Percentiles rank a stretch among this genome's conserved stretches.
These are phyloP conservation scores for Talaromyces stipitatus DNA, from an alignment of 495 filamentous ascomycete genomes.

Conservation along the genomic window DNA sequence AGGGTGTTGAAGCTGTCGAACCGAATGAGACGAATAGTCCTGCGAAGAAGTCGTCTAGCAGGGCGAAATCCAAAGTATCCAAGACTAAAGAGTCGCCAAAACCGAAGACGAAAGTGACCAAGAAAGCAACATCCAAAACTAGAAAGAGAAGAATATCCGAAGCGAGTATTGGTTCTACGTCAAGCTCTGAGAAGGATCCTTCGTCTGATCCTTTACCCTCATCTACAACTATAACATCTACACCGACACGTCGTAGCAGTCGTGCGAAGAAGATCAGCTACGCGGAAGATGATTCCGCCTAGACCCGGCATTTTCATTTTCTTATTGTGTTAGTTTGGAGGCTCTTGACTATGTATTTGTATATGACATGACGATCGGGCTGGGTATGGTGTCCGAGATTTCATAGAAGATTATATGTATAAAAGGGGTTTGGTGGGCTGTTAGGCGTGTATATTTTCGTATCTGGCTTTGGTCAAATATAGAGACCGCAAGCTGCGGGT, in stretches of 20 bases:
- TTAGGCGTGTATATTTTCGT: too few relatives aligned
- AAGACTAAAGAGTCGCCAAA: neutral
- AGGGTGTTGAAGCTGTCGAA: neutral
- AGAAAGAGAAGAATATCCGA: neutral
- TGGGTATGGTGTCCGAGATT: neutral
- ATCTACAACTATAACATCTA: neutral
- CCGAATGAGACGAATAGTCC: neutral
- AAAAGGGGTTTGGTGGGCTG: too few relatives aligned
- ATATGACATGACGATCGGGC: neutral
- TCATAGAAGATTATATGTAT: too few relatives aligned
- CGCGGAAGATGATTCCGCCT: conserved; percentile 29
- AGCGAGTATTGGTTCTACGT: neutral
- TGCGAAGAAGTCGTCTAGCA: neutral
- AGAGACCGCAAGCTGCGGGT: too few relatives aligned
- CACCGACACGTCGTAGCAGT: conserved; percentile 20
- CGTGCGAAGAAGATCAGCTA: conserved; percentile 40
- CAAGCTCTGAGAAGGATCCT: neutral
- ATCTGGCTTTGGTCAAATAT: too few relatives aligned
- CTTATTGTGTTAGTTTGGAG: neutral
- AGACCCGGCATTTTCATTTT: neutral
- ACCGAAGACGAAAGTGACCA: neutral
- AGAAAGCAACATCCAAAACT: neutral
- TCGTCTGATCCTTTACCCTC: conserved; percentile 9
- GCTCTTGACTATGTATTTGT: neutral
- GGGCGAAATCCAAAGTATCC: neutral